These are phyloP conservation scores for Apiospora phragmitis DNA, from an alignment of 2,329 filamentous ascomycete genomes.

Conservation along the genomic window DNA sequence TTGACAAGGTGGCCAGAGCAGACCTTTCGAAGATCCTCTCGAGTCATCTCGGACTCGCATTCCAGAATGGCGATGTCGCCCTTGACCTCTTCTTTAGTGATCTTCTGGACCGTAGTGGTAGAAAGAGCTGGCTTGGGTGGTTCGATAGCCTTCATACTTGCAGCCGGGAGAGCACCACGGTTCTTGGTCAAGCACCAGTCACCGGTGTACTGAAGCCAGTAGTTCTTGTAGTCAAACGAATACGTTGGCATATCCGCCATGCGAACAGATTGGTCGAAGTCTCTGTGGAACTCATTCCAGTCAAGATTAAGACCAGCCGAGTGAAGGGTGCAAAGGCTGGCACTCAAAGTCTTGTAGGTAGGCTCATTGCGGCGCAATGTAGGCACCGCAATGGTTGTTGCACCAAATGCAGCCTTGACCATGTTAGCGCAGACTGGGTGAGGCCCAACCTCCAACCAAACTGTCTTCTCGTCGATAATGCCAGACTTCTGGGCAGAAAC, in stretches of 20 bases:
- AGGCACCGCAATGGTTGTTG: constrained; percentile 53
- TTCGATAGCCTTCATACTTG: constrained; percentile 28
- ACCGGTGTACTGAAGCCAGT: constrained; percentile 66
- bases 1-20: constrained; percentile 69
- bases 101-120: constrained; percentile 65
- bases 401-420: constrained; percentile 64
- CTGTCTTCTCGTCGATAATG: constrained; percentile 63
- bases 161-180: constrained; percentile 52
- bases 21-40: constrained; percentile 61
- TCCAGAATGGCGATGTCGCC: constrained; percentile 59
- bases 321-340: constrained; percentile 58
- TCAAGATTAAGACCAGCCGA: constrained; percentile 58
- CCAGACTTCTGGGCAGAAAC: constrained; percentile 57
- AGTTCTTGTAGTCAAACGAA: constrained; percentile 69
- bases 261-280: constrained; percentile 57
- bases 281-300: constrained; percentile 67
- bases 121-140: constrained; percentile 54
- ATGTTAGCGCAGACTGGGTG: constrained; percentile 70
- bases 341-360: constrained; percentile 63
- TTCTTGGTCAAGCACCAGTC: constrained; percentile 68
- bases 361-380: constrained; percentile 64
- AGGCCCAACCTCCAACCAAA: constrained; percentile 74
- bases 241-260: constrained; percentile 69
- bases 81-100: constrained; percentile 63
- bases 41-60: constrained; percentile 65